Conservation (phyloP, 2,329 filamentous ascomycete genomes). For the Aureobasidium namibiae region DNA sequence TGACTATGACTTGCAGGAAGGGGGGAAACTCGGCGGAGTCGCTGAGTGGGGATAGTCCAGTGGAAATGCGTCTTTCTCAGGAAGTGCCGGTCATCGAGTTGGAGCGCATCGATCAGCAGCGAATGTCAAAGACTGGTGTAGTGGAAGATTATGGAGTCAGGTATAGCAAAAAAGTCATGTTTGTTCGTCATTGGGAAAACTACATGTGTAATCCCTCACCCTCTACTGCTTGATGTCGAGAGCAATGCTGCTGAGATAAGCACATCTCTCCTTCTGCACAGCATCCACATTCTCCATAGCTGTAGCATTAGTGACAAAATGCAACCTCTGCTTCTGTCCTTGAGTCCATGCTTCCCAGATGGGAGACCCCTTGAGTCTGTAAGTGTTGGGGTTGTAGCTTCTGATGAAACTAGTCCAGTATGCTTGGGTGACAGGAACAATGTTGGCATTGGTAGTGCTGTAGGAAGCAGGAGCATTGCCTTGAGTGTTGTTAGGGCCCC, state of each 20-base stretch:
- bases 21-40: too few species aligned
- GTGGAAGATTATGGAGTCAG: too few species aligned
- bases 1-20: too few species aligned
- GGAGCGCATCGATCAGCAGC: too few species aligned
- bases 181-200: too few species aligned
- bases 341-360: constrained; percentile 43
- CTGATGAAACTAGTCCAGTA: constrained; percentile 72
- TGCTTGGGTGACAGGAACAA: constrained; percentile 54
- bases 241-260: constrained; percentile 44
- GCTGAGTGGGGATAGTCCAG: too few species aligned
- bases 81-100: too few species aligned
- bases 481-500: constrained; percentile 51
- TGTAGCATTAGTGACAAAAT: constrained; percentile 32
- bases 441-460: constrained; percentile 43
- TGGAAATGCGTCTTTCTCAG: too few species aligned
- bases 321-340: constrained; percentile 25
- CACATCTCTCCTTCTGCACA: constrained; percentile 37
- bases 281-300: constrained; percentile 30
- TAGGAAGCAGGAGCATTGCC: constrained; percentile 49
- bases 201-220: neutral
- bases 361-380: constrained; percentile 39
- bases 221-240: constrained; percentile 37
- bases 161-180: too few species aligned
- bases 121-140: too few species aligned
- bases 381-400: constrained; percentile 56